Evolutionary conservation across 2,329 filamentous ascomycete genomes (phyloP).

Genomic region (Cladophialophora immunda): DNA sequence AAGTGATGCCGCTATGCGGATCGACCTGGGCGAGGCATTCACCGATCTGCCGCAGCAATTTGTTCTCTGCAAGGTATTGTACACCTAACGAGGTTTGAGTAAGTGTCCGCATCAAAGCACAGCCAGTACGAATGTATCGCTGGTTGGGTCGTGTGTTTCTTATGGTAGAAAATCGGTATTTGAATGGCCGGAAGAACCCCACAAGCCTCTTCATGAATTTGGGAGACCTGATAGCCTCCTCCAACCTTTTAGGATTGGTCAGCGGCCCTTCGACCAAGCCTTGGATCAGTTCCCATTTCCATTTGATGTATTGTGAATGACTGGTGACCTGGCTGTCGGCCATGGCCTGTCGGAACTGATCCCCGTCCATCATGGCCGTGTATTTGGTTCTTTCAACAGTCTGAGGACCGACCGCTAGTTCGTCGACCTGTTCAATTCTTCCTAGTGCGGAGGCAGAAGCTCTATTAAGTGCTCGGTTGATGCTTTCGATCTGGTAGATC

Average conservation of each 20-base stretch:
- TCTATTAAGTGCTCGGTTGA: conserved; percentile 89
- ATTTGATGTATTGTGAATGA: conserved; percentile 90
- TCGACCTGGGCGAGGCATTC: conserved; percentile 97
- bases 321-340: conserved; percentile 82
- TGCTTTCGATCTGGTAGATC: conserved; percentile 97
- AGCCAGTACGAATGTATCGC: conserved; percentile 90
- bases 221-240: conserved; percentile 91
- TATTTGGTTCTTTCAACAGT: conserved; percentile 64
- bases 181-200: conserved; percentile 96
- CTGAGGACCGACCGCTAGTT: conserved; percentile 42
- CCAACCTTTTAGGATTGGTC: conserved; percentile 86
- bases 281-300: conserved; percentile 95
- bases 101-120: conserved; percentile 84
- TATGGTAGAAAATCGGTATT: conserved; percentile 90
- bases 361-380: conserved; percentile 70
- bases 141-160: conserved; percentile 92
- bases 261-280: conserved; percentile 92
- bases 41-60: conserved; percentile 89
- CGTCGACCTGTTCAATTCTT: conserved; percentile 50
- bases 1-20: conserved; percentile 74
- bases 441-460: conserved; percentile 52
- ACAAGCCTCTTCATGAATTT: conserved; percentile 96
- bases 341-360: conserved; percentile 68
- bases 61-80: conserved; percentile 87
- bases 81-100: conserved; percentile 86